Percentiles rank a stretch among this genome's conserved stretches.
Evolutionary conservation across 2,329 filamentous ascomycete species (phyloP).

Genomic region (Hymenoscyphus scutula): DNA sequence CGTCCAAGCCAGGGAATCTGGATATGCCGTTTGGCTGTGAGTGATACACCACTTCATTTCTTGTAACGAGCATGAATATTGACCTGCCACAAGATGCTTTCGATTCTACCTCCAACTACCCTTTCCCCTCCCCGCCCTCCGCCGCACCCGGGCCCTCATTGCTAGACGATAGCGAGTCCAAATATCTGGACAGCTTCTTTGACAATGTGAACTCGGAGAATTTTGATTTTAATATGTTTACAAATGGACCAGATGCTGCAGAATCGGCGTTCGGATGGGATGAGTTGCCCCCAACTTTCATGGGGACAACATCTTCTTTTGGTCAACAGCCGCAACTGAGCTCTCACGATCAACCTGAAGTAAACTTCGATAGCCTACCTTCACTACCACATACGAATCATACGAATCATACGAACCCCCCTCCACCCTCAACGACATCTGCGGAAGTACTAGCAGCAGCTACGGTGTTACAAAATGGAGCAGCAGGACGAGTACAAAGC

Average conservation of each 20-base stretch:
- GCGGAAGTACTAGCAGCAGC: slow-evolving; percentile 61
- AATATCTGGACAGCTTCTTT: slow-evolving; percentile 57
- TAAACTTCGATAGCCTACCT: slow-evolving; percentile 26
- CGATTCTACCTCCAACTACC: slow-evolving; percentile 43
- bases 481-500: slow-evolving; percentile 32
- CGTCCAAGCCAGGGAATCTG: slow-evolving; percentile 54
- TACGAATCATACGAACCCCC: neutral
- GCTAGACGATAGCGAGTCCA: slow-evolving; percentile 60
- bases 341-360: slow-evolving; percentile 20
- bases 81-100: slow-evolving; percentile 42
- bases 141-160: slow-evolving; percentile 64
- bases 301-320: slow-evolving; percentile 63
- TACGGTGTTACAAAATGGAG: slow-evolving; percentile 47
- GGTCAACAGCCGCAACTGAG: slow-evolving; percentile 43
- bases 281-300: slow-evolving; percentile 61
- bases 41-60: slow-evolving; percentile 37
- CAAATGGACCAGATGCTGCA: slow-evolving; percentile 45
- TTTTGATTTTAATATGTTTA: slow-evolving; percentile 48
- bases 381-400: slow-evolving; percentile 20
- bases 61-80: slow-evolving; percentile 8
- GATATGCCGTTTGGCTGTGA: slow-evolving; percentile 67
- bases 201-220: slow-evolving; percentile 52
- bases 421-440: slow-evolving; percentile 35
- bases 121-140: slow-evolving; percentile 55
- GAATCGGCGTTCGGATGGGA: slow-evolving; percentile 51